A percentile compares a stretch with the other conserved stretches of the same genome.
phyloP scores from a whole-genome alignment of 495 filamentous ascomycete species.

The Neurospora sp. region DNA sequence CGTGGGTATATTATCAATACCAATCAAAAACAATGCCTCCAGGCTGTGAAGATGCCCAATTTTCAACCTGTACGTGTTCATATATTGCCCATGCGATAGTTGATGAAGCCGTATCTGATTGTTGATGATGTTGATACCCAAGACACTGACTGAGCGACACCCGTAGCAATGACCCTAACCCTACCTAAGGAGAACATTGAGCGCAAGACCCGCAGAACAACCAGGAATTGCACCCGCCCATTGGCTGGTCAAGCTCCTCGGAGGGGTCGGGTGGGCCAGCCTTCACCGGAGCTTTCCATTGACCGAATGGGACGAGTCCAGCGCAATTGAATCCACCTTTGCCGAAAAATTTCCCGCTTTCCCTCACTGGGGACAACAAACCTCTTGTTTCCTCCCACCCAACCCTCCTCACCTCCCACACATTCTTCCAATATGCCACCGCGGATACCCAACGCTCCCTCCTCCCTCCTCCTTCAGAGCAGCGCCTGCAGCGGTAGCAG shows the following conservation, averaged over 20 bases:
- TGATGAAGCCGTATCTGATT: background rate
- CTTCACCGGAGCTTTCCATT: background rate
- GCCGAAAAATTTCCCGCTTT: background rate
- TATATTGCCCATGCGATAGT: background rate
- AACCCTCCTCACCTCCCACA: conserved; percentile 3
- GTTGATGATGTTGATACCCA: background rate
- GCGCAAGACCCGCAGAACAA: background rate
- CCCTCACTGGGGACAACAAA: background rate
- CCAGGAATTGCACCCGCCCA: background rate
- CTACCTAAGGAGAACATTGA: background rate
- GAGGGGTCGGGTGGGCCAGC: background rate
- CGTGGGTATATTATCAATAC: background rate
- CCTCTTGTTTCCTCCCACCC: conserved; percentile 1
- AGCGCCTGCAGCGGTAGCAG: background rate
- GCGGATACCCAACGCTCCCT: conserved; percentile 12
- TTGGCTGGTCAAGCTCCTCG: background rate
- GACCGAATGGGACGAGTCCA: background rate
- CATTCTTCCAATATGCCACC: conserved; percentile 17
- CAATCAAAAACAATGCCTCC: background rate
- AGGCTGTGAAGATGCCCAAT: background rate
- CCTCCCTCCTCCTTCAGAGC: background rate
- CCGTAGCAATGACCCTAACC: background rate
- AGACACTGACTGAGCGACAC: background rate
- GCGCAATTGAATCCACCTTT: background rate
- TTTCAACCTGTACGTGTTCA: background rate